These are phyloP conservation scores for Myxozyma udenii DNA, from an alignment of 805 yeast species.

Conservation along the genomic window DNA sequence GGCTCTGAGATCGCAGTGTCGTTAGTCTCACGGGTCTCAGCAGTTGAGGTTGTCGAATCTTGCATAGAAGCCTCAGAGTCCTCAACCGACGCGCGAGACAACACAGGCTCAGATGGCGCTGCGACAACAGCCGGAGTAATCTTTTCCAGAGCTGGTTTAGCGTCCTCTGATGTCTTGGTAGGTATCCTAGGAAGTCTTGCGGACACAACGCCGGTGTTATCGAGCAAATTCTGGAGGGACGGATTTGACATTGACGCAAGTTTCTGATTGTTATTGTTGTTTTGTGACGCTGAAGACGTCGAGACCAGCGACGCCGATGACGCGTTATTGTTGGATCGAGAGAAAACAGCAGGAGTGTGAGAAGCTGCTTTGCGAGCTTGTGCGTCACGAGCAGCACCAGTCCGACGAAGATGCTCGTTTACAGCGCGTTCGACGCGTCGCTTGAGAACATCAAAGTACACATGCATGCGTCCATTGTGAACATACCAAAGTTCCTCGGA, in stretches of 20 bases:
- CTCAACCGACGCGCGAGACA: too few species aligned
- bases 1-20: conserved; percentile 1
- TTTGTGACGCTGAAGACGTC: neutral
- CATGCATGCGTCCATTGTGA: conserved; percentile 71
- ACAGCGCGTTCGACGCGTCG: conserved; percentile 42
- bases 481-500: conserved; percentile 49
- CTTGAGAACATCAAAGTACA: conserved; percentile 56
- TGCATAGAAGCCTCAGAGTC: conserved; percentile 1
- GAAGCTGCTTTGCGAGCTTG: too few species aligned
- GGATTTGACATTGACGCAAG: too few species aligned
- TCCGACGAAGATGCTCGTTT: neutral
- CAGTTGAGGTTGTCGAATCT: conserved; percentile 1
- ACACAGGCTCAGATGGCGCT: too few species aligned
- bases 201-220: conserved; percentile 15
- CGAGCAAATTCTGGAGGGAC: too few species aligned
- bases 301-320: too few species aligned
- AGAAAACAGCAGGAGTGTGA: too few species aligned
- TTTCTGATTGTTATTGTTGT: too few species aligned
- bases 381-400: too few species aligned
- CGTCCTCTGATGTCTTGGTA: neutral
- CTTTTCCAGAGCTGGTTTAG: neutral
- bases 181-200: conserved; percentile 20
- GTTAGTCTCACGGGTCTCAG: conserved; percentile 2
- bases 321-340: too few species aligned
- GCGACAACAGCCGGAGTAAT: too few species aligned